Base-by-base conservation (phyloP, 1,284 basidiomycete species). In the Puccinia hordei region DNA sequence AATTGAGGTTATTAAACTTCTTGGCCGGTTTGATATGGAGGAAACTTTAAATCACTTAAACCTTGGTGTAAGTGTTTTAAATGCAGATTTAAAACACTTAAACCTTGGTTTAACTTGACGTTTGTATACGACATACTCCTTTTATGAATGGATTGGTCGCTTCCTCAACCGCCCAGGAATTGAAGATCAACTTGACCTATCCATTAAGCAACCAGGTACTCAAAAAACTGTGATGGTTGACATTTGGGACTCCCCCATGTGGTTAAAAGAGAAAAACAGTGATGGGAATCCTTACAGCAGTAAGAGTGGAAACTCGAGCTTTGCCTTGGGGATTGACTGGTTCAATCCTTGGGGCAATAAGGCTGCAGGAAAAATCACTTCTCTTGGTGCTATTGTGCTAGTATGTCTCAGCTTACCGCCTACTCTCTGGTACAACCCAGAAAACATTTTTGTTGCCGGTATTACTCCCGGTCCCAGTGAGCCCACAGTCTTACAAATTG, bases 281-380 rank as follows among this genome's bases (percentile, higher is more conserved):
- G 33, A 73, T 33, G 24, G 30, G 12, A 33, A 53, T 55, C 17
- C n/a, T 8, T 73, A 51, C 51, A 63, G 22, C 5, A 63, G 24
- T 19, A 13, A 5, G 12, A 63, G 35, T 24, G 33, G 33, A 44
- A 69, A 69, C 44, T 41, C 44, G 33, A 33, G 10, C 15, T 46
- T 81, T 53, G 35, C 57, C 17, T 49, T 81, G n/a, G 66, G 46
- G 51, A 53, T 79, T 71, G 80, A 80, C 35, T 81, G 80, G 80
- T 81, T 81, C 69, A 81, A 81, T 53, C 80, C 80, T 38, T 44
- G 38, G 22, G 55, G 53, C 33, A 80, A 81, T 51, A 61, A 73
- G 68, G 55, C 78, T 5, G 57, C 80, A 59, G 80, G 80, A 13
- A 79, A 78, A 65, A 79, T 55, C 30, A 27, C 24, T 24, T 81